A percentile compares a stretch with the other conserved stretches of the same genome.
These are phyloP conservation scores for Sclerotiophoma versabilis DNA, from an alignment of 2,329 filamentous ascomycete genomes.

Conservation along the genomic window DNA sequence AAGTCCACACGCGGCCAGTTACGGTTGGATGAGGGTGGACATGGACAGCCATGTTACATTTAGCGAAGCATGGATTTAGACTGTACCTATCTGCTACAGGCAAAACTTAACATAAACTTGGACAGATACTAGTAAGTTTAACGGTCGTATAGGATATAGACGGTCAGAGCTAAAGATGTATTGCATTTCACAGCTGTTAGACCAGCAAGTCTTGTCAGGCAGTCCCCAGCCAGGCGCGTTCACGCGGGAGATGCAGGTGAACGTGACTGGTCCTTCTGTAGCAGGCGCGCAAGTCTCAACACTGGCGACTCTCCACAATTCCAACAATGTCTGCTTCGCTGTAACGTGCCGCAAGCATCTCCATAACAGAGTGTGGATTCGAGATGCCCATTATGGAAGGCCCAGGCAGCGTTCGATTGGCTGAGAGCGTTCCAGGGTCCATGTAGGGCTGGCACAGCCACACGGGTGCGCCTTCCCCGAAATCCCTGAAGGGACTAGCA, in stretches of 20 bases:
- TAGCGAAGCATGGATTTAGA: not conserved
- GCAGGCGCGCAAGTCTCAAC: not conserved
- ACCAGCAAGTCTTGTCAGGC: not conserved
- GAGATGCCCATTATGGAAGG: constrained; percentile 10
- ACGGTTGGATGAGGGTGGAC: not conserved
- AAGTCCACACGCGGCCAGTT: constrained; percentile 19
- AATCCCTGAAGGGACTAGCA: constrained; percentile 8
- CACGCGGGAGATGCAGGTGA: not conserved
- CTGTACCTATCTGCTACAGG: not conserved
- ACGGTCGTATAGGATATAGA: not conserved
- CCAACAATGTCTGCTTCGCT: constrained; percentile 22
- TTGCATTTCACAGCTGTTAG: not conserved
- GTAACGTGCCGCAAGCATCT: constrained; percentile 16
- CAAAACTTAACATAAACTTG: not conserved
- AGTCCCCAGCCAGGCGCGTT: not conserved
- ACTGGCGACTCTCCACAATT: constrained; percentile 4
- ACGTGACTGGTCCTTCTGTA: not conserved
- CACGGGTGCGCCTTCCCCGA: constrained; percentile 26
- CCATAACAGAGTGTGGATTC: constrained; percentile 6
- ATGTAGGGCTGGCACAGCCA: constrained; percentile 19
- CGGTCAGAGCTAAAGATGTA: not conserved
- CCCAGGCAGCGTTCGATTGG: constrained; percentile 5
- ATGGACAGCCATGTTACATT: not conserved
- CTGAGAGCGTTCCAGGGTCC: constrained; percentile 12
- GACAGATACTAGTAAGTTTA: not conserved